Evolutionary conservation across 176 grass and related monocot species (phyloP).

Genomic region (Saccharum officinarum): DNA sequence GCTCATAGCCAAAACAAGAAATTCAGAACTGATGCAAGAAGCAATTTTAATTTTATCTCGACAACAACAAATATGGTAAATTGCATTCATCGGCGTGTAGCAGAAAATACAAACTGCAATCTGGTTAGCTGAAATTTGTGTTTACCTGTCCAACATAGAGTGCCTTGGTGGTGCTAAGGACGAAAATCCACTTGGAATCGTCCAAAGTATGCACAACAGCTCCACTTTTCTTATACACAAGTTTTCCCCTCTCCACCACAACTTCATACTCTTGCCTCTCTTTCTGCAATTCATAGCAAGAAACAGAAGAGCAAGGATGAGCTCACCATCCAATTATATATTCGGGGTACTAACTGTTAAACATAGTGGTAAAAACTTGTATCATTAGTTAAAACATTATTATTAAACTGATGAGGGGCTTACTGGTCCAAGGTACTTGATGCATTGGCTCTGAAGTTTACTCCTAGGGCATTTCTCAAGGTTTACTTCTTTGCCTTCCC

Average conservation of each 20-base stretch:
- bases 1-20: slow-evolving; percentile 12
- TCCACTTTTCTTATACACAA: slow-evolving; percentile 62
- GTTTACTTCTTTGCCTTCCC: slow-evolving; percentile 93
- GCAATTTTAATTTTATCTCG: background rate
- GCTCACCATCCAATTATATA: background rate
- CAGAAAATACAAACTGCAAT: background rate
- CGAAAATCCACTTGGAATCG: slow-evolving; percentile 93
- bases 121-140: slow-evolving; percentile 3
- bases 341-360: background rate
- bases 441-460: slow-evolving; percentile 87
- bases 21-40: slow-evolving; percentile 21
- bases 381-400: background rate
- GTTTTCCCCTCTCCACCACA: slow-evolving; percentile 57
- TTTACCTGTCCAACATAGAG: slow-evolving; percentile 91
- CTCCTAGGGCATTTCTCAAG: slow-evolving; percentile 79
- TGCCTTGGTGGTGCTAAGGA: slow-evolving; percentile 67
- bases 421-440: slow-evolving; percentile 96
- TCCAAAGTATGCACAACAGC: slow-evolving; percentile 57
- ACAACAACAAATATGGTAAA: background rate
- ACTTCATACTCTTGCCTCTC: slow-evolving; percentile 89
- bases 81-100: background rate
- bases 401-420: background rate
- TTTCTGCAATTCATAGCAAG: slow-evolving; percentile 53
- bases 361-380: background rate
- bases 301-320: slow-evolving; percentile 27